Percentiles rank a stretch among this genome's conserved stretches.
Conservation (phyloP, 768 basidiomycete species). For the Strobilomyces echinocephalus region DNA sequence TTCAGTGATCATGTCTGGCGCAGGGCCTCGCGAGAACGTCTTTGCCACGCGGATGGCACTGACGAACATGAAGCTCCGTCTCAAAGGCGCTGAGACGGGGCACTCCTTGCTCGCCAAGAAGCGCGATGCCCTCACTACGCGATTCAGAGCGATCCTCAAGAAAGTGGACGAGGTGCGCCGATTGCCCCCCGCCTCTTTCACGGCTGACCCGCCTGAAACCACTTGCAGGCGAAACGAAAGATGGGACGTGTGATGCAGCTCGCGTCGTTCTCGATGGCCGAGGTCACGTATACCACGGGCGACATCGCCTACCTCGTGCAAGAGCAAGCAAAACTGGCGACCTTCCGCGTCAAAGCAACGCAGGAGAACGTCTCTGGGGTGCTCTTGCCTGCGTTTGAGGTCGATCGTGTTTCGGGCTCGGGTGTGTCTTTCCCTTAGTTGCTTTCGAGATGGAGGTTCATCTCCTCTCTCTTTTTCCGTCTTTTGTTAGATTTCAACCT, state of each 20-base stretch:
- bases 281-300: constrained; percentile 96
- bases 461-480: background rate
- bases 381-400: constrained; percentile 91
- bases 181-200: background rate
- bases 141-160: constrained; percentile 89
- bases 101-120: constrained; percentile 97
- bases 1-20: constrained; percentile 68
- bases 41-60: constrained; percentile 98
- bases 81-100: constrained; percentile 92
- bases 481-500: constrained; percentile 80
- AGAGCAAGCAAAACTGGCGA: constrained; percentile 86
- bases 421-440: constrained; percentile 41
- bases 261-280: constrained; percentile 97
- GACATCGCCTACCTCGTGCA: constrained; percentile 98
- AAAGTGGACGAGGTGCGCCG: constrained; percentile 92
- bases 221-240: constrained; percentile 85
- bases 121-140: constrained; percentile 90
- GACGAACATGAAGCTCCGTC: constrained; percentile 83
- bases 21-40: constrained; percentile 86
- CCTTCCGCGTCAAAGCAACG: constrained; percentile 89
- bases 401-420: constrained; percentile 78
- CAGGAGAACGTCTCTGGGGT: constrained; percentile 99
- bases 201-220: constrained; percentile 17
- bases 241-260: constrained; percentile 99
- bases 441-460: background rate